These are phyloP conservation scores for Gremmenia infestans DNA, from an alignment of 2,329 filamentous ascomycete genomes.

Conservation along the genomic window DNA sequence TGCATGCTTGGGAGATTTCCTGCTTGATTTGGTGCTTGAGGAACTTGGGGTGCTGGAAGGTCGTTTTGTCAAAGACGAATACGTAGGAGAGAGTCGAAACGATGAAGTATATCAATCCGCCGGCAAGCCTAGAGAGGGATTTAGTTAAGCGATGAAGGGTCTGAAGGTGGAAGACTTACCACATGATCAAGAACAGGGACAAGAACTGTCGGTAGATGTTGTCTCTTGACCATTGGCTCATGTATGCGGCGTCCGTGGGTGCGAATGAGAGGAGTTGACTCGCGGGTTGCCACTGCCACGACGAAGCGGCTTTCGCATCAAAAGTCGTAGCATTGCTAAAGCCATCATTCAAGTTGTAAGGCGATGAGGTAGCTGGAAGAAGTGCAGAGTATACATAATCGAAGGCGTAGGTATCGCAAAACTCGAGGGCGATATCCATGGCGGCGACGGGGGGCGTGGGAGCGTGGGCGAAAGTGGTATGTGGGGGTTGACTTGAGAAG, in stretches of 20 bases:
- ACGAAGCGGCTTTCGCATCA: slow-evolving; percentile 47
- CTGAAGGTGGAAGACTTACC: slow-evolving; percentile 48
- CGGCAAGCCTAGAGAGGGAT: slow-evolving; percentile 64
- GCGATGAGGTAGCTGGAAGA: slow-evolving; percentile 55
- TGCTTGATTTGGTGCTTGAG: slow-evolving; percentile 86
- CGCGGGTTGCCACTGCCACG: slow-evolving; percentile 68
- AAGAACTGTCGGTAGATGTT: slow-evolving; percentile 69
- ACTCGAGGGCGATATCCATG: slow-evolving; percentile 91
- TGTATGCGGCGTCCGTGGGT: slow-evolving; percentile 72
- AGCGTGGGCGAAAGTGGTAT: background rate
- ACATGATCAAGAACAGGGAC: slow-evolving; percentile 79
- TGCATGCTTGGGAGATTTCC: slow-evolving; percentile 77
- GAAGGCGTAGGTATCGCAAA: slow-evolving; percentile 75
- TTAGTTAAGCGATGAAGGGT: slow-evolving; percentile 7
- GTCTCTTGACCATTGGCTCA: slow-evolving; percentile 72
- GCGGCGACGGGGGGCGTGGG: slow-evolving; percentile 27
- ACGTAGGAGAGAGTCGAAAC: slow-evolving; percentile 79
- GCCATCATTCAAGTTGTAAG: slow-evolving; percentile 46
- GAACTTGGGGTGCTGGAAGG: slow-evolving; percentile 86
- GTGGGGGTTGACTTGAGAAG: background rate
- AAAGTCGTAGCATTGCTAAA: slow-evolving; percentile 50
- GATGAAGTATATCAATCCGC: slow-evolving; percentile 76
- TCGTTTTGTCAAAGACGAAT: slow-evolving; percentile 88
- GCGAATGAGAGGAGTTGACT: slow-evolving; percentile 63
- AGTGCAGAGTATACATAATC: slow-evolving; percentile 72